phyloP scores from a whole-genome alignment of 768 basidiomycete species.

The Suillus subluteus region DNA sequence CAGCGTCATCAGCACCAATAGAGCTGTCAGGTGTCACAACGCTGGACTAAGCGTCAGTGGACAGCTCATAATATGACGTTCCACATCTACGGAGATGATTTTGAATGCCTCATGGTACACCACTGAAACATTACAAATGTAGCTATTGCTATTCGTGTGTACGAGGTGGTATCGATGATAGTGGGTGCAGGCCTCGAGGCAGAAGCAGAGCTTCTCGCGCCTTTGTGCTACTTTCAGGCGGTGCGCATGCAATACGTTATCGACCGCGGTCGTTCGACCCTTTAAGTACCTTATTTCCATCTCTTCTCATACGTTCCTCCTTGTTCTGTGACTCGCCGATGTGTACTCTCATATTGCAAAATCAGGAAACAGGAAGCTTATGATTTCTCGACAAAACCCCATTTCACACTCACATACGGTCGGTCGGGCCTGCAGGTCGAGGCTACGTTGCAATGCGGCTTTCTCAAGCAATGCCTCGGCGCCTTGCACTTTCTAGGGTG shows the following conservation, averaged over 20 bases:
- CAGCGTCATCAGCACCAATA: constrained; percentile 1
- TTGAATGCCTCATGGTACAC: constrained; percentile 3
- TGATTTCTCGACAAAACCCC: constrained; percentile 5
- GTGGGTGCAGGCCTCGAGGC: constrained; percentile 21
- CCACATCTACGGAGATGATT: constrained; percentile 21
- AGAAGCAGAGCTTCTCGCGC: constrained; percentile 10
- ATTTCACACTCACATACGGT: background rate
- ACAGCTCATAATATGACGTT: constrained; percentile 15
- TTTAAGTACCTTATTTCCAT: background rate
- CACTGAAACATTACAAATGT: constrained; percentile 5
- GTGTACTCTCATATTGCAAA: background rate
- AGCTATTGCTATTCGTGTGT: background rate
- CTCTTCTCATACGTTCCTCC: constrained; percentile 3
- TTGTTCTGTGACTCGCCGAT: background rate
- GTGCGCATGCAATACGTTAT: constrained; percentile 7
- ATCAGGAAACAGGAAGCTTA: background rate
- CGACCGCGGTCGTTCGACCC: constrained; percentile 19
- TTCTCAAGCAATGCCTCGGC: constrained; percentile 7
- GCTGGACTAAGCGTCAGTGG: constrained; percentile 10
- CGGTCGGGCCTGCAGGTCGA: background rate
- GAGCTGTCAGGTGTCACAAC: background rate
- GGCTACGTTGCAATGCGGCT: background rate
- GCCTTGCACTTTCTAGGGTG: constrained; percentile 8
- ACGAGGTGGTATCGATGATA: constrained; percentile 10
- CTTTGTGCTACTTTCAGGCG: constrained; percentile 4